Percentiles rank a stretch among this genome's conserved stretches.
Evolutionary conservation across 305 asterid genomes (phyloP).

Genomic region (Plantago lanceolata): DNA sequence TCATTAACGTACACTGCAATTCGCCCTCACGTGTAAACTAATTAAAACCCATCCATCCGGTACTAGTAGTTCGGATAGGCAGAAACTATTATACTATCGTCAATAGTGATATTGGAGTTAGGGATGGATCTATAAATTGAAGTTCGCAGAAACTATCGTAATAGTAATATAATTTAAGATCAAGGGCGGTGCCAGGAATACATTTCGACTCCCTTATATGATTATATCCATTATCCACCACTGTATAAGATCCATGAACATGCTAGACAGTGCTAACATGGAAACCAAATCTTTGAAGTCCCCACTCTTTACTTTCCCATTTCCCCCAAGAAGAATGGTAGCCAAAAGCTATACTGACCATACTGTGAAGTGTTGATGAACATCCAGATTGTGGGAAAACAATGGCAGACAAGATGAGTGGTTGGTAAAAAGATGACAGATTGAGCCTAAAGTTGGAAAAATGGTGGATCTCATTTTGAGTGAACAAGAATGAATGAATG

Average conservation of each 20-base stretch:
- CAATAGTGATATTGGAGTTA: background rate
- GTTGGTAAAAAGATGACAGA: background rate
- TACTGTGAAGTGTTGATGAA: background rate
- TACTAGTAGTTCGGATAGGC: too few species aligned
- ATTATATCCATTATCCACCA: too few species aligned
- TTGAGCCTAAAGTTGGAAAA: slow-evolving; percentile 7
- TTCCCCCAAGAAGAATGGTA: background rate
- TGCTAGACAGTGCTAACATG: background rate
- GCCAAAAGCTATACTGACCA: background rate
- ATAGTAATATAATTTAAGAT: too few species aligned
- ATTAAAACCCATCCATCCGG: too few species aligned
- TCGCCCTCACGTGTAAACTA: background rate
- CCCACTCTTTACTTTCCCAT: background rate
- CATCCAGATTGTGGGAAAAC: background rate
- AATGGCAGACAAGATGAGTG: slow-evolving; percentile 10
- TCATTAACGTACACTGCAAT: background rate
- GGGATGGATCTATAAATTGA: background rate
- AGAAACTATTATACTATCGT: too few species aligned
- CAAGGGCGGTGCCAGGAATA: too few species aligned
- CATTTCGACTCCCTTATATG: too few species aligned
- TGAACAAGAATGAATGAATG: background rate
- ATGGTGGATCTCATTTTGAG: background rate
- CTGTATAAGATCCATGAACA: background rate
- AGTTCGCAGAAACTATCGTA: too few species aligned
- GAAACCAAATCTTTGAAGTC: slow-evolving; percentile 7